phyloP scores from a whole-genome alignment of 441 rosid species.

The Metrosideros polymorpha region DNA sequence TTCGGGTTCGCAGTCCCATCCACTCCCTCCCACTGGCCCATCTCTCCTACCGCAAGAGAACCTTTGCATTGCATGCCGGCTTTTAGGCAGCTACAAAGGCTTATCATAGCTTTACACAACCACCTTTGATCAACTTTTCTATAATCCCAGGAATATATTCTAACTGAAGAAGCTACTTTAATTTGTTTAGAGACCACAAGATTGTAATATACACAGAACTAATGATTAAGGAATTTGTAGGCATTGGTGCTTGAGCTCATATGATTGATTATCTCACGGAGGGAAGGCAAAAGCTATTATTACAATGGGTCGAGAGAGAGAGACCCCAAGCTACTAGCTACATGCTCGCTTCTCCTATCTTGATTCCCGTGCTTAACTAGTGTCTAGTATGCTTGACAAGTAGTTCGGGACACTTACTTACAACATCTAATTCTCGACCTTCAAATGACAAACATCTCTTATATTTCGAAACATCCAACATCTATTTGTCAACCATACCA shows the following conservation, averaged over 20 bases:
- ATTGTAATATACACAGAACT: neutral
- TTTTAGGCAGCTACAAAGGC: neutral
- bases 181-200: neutral
- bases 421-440: neutral
- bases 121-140: neutral
- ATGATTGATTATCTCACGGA: neutral
- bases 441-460: neutral
- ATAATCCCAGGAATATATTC: neutral
- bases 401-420: neutral
- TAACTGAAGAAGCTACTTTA: neutral
- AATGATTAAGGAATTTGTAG: neutral
- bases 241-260: neutral
- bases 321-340: neutral
- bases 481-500: neutral
- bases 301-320: accelerated
- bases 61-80: neutral
- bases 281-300: neutral
- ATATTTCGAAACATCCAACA: neutral
- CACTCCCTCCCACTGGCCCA: neutral
- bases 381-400: neutral
- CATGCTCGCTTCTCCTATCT: neutral
- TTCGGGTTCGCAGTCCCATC: neutral
- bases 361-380: accelerated
- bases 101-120: neutral
- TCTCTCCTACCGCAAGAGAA: neutral